Evolutionary conservation across 352 stramenopile species (phyloP), one percentile per base, ranked within the genome.

Genomic region (Phytophthora cactorum): DNA sequence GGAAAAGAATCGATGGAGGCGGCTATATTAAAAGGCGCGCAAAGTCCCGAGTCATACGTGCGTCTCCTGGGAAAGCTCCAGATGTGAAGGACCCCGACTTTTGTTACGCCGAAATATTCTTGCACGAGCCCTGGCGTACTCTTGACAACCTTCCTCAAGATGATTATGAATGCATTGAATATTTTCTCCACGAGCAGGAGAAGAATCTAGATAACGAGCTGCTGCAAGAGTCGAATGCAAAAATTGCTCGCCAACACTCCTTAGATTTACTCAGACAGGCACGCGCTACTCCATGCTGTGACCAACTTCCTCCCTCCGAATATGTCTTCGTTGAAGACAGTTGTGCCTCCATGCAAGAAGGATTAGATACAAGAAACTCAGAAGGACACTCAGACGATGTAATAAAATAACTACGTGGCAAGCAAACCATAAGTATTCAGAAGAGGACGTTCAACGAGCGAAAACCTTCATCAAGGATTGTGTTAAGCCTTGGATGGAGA

Each of bases 331-430:
- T 44, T 14, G 5, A 41, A 27, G 28, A 54, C 5, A 28, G 28
- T 27, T 28, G 25, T 34, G 12, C 25, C 25, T 15, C n/a, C 49
- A 55, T 11, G 9, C 8, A 41, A 29, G 3, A 44, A 15, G 49
- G 14, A 17, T 29, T 34, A 38, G 17, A 22, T 22, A 22, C 17
- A 22, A 12, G 1, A 39, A 63, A 55, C 47, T 15, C 45, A 38
- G 50, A 63, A 22, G 32, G 32, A 27, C 2, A 50, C 2, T 36
- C 55, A 31, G 46, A 63, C 46, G 46, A 38, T 38, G 32, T 38
- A 38, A 38, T 38, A 38, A 38, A 38, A 38, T 38, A 38, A 11
- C 32, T 12, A 38, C 32, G 8, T 38, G 32, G 8, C 32, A 12
- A 12, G 32, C 8, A 38, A 38, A 38, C 0, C 32, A 38, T 11